A percentile compares a stretch with the other conserved stretches of the same genome.
These are phyloP conservation scores for Colletotrichum orchidophilum DNA, from an alignment of 2,329 filamentous ascomycete genomes.

Conservation along the genomic window DNA sequence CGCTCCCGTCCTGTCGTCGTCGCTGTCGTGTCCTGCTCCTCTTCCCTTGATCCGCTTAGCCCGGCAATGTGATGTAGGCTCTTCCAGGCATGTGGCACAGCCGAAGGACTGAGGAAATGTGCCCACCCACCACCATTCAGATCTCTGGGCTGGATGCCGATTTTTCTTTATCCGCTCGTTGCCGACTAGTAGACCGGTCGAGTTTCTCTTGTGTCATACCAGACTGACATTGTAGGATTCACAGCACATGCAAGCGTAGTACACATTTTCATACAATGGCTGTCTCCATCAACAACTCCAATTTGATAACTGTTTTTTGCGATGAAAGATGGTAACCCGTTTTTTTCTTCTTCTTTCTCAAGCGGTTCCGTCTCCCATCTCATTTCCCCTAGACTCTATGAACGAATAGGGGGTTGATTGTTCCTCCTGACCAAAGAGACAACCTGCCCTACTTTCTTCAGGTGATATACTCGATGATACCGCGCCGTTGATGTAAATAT, in stretches of 20 bases:
- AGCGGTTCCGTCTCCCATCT: not conserved
- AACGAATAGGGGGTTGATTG: not conserved
- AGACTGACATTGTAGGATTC: not conserved
- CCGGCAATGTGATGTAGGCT: not conserved
- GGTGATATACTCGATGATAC: not conserved
- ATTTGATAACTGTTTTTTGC: not conserved
- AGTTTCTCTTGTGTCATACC: not conserved
- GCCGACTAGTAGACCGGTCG: not conserved
- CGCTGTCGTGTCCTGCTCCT: not conserved
- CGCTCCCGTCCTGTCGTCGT: too few species aligned
- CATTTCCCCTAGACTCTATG: slow-evolving; percentile 5
- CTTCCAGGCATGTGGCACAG: not conserved
- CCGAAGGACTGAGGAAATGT: not conserved
- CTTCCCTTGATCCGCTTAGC: slow-evolving; percentile 24
- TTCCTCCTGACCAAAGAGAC: not conserved
- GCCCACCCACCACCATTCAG: not conserved
- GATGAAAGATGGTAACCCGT: not conserved
- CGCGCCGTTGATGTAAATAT: not conserved
- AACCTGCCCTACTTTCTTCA: not conserved
- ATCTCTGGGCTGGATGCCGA: not conserved
- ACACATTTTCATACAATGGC: not conserved
- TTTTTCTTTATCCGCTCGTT: not conserved
- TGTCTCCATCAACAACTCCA: not conserved
- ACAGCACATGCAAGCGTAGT: not conserved
- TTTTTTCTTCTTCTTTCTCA: not conserved